These are phyloP conservation scores for Talaromyces atroroseus DNA, from an alignment of 2,329 filamentous ascomycete genomes.

Conservation along the genomic window DNA sequence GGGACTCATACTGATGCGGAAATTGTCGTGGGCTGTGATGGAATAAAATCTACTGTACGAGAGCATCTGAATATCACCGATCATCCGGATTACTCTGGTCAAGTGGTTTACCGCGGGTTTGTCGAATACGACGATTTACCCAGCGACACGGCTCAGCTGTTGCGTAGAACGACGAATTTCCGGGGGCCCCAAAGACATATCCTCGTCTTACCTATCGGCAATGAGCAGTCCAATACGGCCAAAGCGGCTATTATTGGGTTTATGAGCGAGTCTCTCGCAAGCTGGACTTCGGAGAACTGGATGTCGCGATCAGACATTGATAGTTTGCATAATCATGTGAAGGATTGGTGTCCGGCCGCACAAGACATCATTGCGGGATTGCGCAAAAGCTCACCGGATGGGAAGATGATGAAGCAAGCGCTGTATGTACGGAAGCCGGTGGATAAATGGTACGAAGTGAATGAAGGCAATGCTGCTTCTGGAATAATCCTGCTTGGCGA, in stretches of 20 bases:
- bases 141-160: slow-evolving; percentile 23
- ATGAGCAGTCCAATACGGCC: slow-evolving; percentile 26
- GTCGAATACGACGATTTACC: slow-evolving; percentile 30
- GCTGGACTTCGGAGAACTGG: slow-evolving; percentile 33
- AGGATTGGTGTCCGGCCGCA: slow-evolving; percentile 29
- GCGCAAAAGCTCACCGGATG: slow-evolving; percentile 25
- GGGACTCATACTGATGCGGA: slow-evolving; percentile 12
- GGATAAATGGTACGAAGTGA: slow-evolving; percentile 28
- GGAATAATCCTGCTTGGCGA: slow-evolving; percentile 29
- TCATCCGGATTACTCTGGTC: slow-evolving; percentile 29
- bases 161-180: slow-evolving; percentile 32
- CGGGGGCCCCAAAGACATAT: slow-evolving; percentile 28
- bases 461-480: slow-evolving; percentile 18
- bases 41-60: slow-evolving; percentile 19
- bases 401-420: slow-evolving; percentile 30
- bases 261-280: slow-evolving; percentile 33
- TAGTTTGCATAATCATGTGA: slow-evolving; percentile 28
- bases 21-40: slow-evolving; percentile 18
- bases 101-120: slow-evolving; percentile 35
- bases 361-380: slow-evolving; percentile 30
- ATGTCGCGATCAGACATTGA: slow-evolving; percentile 30
- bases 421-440: slow-evolving; percentile 30
- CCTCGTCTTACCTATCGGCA: slow-evolving; percentile 35
- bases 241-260: slow-evolving; percentile 33
- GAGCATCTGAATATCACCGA: slow-evolving; percentile 23